Conservation (phyloP, 2,329 filamentous ascomycete species). For the Apiospora koreana region DNA sequence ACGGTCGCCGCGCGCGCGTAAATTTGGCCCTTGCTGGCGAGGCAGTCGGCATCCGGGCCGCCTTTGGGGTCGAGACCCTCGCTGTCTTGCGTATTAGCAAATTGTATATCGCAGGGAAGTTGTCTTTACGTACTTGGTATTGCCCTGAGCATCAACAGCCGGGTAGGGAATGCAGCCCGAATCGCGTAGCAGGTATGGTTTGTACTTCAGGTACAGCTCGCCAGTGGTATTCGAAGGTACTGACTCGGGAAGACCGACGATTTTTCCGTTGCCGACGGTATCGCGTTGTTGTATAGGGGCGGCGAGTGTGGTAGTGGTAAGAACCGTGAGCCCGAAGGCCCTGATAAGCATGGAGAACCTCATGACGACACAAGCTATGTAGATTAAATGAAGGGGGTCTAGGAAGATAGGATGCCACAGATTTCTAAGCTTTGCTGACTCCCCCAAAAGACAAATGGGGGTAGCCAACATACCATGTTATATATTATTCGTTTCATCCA, state of each 20-base stretch:
- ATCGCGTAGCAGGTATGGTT: conserved; percentile 49
- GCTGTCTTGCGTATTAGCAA: conserved; percentile 20
- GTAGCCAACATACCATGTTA: neutral
- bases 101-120: neutral
- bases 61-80: conserved; percentile 31
- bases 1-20: conserved; percentile 32
- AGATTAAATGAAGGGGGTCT: neutral
- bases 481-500: neutral
- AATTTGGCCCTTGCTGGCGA: conserved; percentile 32
- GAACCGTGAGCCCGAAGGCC: conserved; percentile 15
- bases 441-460: neutral
- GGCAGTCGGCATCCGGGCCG: conserved; percentile 26
- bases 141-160: conserved; percentile 52
- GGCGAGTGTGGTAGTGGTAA: conserved; percentile 15
- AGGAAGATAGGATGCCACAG: neutral
- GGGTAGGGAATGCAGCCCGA: conserved; percentile 61
- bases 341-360: neutral
- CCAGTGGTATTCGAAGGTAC: conserved; percentile 49
- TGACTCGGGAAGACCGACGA: conserved; percentile 55
- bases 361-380: neutral
- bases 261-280: conserved; percentile 27
- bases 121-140: conserved; percentile 23
- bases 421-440: neutral
- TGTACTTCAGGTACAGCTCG: conserved; percentile 53
- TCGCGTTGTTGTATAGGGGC: conserved; percentile 22